Conservation (phyloP, 495 filamentous ascomycete species). For the Gamarada debralockiae region DNA sequence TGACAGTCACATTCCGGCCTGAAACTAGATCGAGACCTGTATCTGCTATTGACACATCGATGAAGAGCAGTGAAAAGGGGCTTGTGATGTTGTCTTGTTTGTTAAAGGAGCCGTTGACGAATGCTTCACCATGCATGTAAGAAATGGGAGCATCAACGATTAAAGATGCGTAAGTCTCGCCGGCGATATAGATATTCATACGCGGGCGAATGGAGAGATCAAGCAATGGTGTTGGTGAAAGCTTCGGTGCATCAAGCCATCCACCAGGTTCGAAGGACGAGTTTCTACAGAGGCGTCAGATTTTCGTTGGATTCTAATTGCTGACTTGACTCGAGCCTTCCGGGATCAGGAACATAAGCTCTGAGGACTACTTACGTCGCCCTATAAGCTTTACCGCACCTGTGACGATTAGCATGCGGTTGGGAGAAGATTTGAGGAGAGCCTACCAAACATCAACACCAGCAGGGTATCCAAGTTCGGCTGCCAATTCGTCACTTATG, state of each 20-base stretch:
- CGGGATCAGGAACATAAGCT: too few relatives aligned
- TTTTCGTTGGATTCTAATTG: too few relatives aligned
- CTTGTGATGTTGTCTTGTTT: conserved; percentile 31
- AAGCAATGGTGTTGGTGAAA: conserved; percentile 40
- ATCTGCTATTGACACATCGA: conserved; percentile 10
- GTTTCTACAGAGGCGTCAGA: too few relatives aligned
- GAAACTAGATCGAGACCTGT: conserved; percentile 25
- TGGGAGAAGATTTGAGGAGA: too few relatives aligned
- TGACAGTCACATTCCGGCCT: conserved; percentile 35
- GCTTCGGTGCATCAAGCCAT: conserved; percentile 42
- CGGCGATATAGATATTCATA: conserved; percentile 52
- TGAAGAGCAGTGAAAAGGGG: conserved; percentile 26
- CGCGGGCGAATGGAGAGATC: conserved; percentile 56
- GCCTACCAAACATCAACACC: too few relatives aligned
- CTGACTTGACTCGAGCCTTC: too few relatives aligned
- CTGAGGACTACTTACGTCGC: too few relatives aligned
- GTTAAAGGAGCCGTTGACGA: conserved; percentile 26
- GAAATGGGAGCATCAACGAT: conserved; percentile 56
- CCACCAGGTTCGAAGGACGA: conserved; percentile 59
- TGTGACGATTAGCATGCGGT: too few relatives aligned
- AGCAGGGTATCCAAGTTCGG: too few relatives aligned
- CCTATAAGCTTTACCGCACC: too few relatives aligned
- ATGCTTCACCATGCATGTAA: conserved; percentile 41
- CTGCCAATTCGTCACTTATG: too few relatives aligned
- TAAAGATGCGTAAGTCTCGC: conserved; percentile 48